These are phyloP conservation scores for Saccharomycopsis malanga DNA, from an alignment of 805 yeast species.

Conservation along the genomic window DNA sequence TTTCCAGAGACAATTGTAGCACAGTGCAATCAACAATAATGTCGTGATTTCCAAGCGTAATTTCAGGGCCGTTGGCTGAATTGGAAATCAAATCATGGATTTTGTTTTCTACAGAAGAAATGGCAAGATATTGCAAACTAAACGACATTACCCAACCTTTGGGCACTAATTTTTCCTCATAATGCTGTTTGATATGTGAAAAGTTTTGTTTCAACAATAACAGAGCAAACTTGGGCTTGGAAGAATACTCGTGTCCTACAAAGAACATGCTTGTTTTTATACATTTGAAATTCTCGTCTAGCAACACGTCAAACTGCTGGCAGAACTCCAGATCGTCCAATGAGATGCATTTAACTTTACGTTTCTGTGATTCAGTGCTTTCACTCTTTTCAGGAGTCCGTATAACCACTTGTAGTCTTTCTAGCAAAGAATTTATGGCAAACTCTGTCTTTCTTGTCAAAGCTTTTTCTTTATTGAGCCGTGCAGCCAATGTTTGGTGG, in stretches of 20 bases:
- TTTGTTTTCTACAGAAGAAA: slow-evolving; percentile 4
- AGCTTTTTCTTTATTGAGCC: not conserved
- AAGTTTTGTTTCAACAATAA: not conserved
- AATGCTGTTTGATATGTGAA: not conserved
- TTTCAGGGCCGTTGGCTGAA: not conserved
- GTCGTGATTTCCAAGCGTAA: slow-evolving; percentile 10
- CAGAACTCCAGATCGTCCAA: not conserved
- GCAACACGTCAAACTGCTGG: slow-evolving; percentile 6
- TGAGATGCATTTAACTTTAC: not conserved
- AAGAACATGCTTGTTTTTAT: slow-evolving; percentile 5
- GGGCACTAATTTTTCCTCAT: slow-evolving; percentile 4
- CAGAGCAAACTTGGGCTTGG: too few relatives aligned
- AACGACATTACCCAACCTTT: slow-evolving; percentile 18
- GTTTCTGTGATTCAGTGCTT: not conserved
- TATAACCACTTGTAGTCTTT: slow-evolving; percentile 9
- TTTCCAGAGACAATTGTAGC: not conserved
- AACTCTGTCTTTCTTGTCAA: slow-evolving; percentile 7
- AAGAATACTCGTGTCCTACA: slow-evolving; percentile 1
- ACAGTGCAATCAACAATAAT: slow-evolving; percentile 3
- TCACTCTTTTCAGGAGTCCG: not conserved
- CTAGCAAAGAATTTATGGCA: slow-evolving; percentile 8
- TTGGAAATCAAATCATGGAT: not conserved
- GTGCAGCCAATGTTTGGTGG: not conserved
- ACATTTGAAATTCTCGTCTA: slow-evolving; percentile 10
- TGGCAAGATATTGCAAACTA: slow-evolving; percentile 9